Evolutionary conservation across 352 stramenopile genomes (phyloP).

Genomic region (Globisporangium splendens): DNA sequence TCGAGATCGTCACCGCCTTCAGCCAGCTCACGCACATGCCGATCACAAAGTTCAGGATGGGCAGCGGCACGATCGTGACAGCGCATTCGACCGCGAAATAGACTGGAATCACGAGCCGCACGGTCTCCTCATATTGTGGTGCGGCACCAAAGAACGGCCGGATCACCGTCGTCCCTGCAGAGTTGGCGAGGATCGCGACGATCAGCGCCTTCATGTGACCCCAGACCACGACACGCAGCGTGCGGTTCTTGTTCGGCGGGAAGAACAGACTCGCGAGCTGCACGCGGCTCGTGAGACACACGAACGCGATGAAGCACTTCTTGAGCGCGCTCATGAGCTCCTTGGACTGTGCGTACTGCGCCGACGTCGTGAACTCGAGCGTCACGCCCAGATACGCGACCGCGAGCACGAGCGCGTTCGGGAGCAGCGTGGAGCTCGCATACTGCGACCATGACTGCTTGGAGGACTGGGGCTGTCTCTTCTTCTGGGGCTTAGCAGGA

Average conservation of each 20-base stretch:
- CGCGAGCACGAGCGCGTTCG: conserved; percentile 33
- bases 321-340: conserved; percentile 44
- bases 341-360: conserved; percentile 41
- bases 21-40: conserved; percentile 68
- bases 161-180: conserved; percentile 61
- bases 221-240: conserved; percentile 25
- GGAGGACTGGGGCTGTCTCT: not conserved
- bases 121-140: conserved; percentile 56
- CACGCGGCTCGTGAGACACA: conserved; percentile 44
- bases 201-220: conserved; percentile 44
- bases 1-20: conserved; percentile 67
- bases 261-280: conserved; percentile 45
- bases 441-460: no score
- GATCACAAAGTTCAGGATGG: conserved; percentile 43
- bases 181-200: conserved; percentile 56
- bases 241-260: conserved; percentile 26
- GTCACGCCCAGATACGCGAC: conserved; percentile 37
- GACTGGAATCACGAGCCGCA: conserved; percentile 53
- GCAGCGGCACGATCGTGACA: conserved; percentile 36
- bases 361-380: conserved; percentile 54
- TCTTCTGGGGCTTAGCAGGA: not conserved
- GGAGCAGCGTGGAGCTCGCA: conserved; percentile 24
- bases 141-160: conserved; percentile 49
- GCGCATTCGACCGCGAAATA: conserved; percentile 46
- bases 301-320: conserved; percentile 54